Conservation (phyloP, 345 rosid genomes). For the Syzygium oleosum region DNA sequence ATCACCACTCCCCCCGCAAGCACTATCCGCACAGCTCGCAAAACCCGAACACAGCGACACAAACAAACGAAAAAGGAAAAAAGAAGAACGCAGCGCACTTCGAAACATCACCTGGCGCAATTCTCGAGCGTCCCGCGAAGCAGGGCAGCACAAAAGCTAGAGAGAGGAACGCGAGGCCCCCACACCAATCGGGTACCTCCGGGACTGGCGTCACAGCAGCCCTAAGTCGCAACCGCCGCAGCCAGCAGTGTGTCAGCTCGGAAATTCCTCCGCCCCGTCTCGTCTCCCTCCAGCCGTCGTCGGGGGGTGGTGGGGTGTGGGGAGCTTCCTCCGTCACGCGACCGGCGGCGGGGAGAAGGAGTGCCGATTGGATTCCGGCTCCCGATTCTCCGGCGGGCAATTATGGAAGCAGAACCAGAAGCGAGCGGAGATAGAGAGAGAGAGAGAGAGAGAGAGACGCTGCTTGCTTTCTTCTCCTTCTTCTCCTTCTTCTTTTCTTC, state of each 20-base stretch:
- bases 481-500: accelerated
- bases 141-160: neutral
- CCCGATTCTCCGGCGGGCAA: neutral
- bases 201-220: neutral
- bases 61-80: neutral
- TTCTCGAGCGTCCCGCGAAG: neutral
- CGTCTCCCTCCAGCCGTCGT: too few species aligned
- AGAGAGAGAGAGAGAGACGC: neutral
- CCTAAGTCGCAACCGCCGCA: neutral
- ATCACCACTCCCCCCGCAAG: neutral
- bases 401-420: neutral
- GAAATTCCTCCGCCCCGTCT: too few species aligned
- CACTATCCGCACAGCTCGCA: neutral
- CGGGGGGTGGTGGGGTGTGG: neutral
- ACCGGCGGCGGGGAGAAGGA: neutral
- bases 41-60: neutral
- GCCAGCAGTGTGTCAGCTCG: neutral
- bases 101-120: neutral
- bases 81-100: neutral
- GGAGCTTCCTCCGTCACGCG: neutral
- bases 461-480: too few species aligned
- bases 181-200: neutral
- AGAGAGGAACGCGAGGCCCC: neutral
- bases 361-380: neutral
- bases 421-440: neutral